phyloP scores from a whole-genome alignment of 2,329 filamentous ascomycete species.

The Bipolaris bicolor region DNA sequence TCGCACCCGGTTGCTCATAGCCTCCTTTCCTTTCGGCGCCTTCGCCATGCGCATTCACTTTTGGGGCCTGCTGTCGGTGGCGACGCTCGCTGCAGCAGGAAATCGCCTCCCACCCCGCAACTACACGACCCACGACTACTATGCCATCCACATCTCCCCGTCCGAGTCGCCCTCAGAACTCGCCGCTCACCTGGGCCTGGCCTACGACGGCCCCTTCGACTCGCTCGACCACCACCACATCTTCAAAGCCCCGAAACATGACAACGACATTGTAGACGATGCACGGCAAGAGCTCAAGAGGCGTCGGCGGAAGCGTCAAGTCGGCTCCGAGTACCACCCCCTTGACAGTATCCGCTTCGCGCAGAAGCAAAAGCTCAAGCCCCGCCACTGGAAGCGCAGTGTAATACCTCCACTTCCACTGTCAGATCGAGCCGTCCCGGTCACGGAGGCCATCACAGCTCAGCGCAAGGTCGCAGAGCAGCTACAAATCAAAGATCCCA shows the following conservation, averaged over 20 bases:
- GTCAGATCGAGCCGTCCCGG: slow-evolving; percentile 30
- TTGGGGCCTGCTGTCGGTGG: slow-evolving; percentile 45
- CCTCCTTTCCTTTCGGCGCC: slow-evolving; percentile 12
- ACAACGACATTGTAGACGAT: slow-evolving; percentile 61
- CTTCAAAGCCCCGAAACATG: slow-evolving; percentile 71
- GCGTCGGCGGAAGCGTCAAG: slow-evolving; percentile 66
- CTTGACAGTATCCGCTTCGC: slow-evolving; percentile 78
- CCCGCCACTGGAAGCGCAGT: slow-evolving; percentile 65
- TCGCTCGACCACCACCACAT: slow-evolving; percentile 82
- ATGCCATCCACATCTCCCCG: slow-evolving; percentile 81
- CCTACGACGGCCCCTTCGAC: slow-evolving; percentile 80
- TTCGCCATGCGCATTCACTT: slow-evolving; percentile 53
- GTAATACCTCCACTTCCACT: slow-evolving; percentile 37
- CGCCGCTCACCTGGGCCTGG: slow-evolving; percentile 73
- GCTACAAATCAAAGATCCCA: slow-evolving; percentile 84
- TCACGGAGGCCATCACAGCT: slow-evolving; percentile 56
- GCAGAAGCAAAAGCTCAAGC: slow-evolving; percentile 74
- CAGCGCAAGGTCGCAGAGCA: slow-evolving; percentile 54
- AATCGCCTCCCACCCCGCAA: slow-evolving; percentile 64
- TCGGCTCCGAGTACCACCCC: slow-evolving; percentile 56
- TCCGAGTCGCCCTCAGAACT: slow-evolving; percentile 70
- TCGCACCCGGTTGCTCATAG: slow-evolving; percentile 22
- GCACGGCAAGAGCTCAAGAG: slow-evolving; percentile 60
- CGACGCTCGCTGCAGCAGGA: slow-evolving; percentile 39
- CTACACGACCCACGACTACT: slow-evolving; percentile 86